These are phyloP conservation scores for Cyclostephanos tholiformis DNA, from an alignment of 108 stramenopile genomes.

Conservation along the genomic window DNA sequence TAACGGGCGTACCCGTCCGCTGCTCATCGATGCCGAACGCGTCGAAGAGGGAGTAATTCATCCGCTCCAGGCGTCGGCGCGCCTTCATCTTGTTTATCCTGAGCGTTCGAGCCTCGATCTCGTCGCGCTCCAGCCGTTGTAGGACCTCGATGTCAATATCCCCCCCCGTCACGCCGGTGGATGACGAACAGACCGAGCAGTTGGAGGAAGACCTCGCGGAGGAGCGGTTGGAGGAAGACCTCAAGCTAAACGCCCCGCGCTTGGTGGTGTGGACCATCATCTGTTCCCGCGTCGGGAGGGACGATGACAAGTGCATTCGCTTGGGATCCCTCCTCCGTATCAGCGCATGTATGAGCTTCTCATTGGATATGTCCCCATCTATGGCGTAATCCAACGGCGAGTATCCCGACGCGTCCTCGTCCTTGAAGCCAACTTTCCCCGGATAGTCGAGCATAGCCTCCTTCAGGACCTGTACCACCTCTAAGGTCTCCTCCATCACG, in stretches of 20 bases:
- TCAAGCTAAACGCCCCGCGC: background rate
- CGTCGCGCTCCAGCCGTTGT: constrained; percentile 24
- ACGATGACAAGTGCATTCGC: background rate
- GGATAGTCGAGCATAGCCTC: constrained; percentile 40
- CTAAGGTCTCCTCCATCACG: constrained; percentile 1
- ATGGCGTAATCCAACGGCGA: constrained; percentile 47
- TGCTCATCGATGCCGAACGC: constrained; percentile 32
- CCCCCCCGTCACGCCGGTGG: background rate
- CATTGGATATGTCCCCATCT: constrained; percentile 15
- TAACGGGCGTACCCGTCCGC: background rate
- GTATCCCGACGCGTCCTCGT: constrained; percentile 35
- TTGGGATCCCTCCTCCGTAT: constrained; percentile 15
- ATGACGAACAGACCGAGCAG: background rate
- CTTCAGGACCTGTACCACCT: constrained; percentile 30
- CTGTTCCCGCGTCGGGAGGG: background rate
- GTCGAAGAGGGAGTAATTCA: constrained; percentile 24
- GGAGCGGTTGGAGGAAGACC: background rate
- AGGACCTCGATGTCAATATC: constrained; percentile 19
- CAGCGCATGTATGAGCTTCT: constrained; percentile 19
- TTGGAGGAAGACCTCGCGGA: too few species aligned
- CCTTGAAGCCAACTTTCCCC: constrained; percentile 41
- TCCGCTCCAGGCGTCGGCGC: constrained; percentile 7
- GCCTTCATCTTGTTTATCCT: constrained; percentile 32
- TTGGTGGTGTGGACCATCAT: background rate
- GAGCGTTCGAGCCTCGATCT: constrained; percentile 23